Evolutionary conservation across 1,284 basidiomycete species (phyloP).

Genomic region (Naganishia sp.): DNA sequence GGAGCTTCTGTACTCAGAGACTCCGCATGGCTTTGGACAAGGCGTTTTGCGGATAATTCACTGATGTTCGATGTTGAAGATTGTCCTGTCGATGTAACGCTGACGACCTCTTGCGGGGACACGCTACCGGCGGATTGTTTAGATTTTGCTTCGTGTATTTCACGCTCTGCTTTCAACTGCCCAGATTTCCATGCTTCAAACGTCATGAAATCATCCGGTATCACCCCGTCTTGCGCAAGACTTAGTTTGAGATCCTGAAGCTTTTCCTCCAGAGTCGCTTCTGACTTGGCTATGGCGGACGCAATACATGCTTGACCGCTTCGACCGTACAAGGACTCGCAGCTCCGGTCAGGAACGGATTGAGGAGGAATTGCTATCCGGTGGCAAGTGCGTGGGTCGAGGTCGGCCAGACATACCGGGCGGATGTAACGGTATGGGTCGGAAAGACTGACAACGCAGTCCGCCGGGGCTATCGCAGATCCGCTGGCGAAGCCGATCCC

Average conservation of each 20-base stretch:
- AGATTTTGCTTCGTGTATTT: not conserved
- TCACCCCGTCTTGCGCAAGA: slow-evolving; percentile 22
- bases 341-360: not conserved
- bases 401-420: slow-evolving; percentile 17
- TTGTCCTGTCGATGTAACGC: too few species aligned
- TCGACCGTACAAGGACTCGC: not conserved
- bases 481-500: not conserved
- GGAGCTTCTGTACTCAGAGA: not conserved
- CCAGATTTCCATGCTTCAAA: slow-evolving; percentile 28
- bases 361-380: slow-evolving; percentile 7
- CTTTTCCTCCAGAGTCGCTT: slow-evolving; percentile 23
- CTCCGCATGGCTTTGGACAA: not conserved
- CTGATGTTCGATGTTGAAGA: not conserved
- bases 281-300: slow-evolving; percentile 15
- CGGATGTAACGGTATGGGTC: slow-evolving; percentile 16
- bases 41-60: not conserved
- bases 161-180: slow-evolving; percentile 1
- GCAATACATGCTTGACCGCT: slow-evolving; percentile 7
- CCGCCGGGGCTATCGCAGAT: not conserved
- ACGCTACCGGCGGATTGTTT: not conserved
- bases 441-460: slow-evolving; percentile 9
- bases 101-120: too few species aligned
- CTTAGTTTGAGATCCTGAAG: slow-evolving; percentile 21
- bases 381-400: slow-evolving; percentile 6
- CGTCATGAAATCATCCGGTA: slow-evolving; percentile 23